phyloP scores from a whole-genome alignment of 78 protist species.

The Thecamonas trahens region DNA sequence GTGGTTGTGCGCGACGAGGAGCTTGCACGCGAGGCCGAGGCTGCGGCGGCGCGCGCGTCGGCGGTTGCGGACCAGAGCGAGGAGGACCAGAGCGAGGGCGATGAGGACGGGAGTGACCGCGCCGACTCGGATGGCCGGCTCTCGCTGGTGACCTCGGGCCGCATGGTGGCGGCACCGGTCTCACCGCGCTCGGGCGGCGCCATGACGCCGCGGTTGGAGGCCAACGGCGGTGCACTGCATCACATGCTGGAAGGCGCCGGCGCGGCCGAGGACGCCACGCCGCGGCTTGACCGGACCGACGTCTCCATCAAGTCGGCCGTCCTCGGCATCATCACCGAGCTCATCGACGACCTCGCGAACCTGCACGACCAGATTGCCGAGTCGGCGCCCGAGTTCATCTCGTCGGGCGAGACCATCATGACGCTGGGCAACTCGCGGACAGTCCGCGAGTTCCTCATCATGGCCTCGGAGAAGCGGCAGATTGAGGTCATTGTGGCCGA shows the following conservation, averaged over 20 bases:
- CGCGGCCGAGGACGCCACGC: no score
- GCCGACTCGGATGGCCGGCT: no score
- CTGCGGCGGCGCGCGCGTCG: not conserved
- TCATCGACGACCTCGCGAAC: not conserved
- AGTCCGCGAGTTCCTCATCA: constrained; percentile 49
- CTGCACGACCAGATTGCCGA: not conserved
- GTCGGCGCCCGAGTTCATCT: constrained; percentile 1
- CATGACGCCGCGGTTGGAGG: no score
- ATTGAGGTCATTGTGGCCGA: constrained; percentile 60
- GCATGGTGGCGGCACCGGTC: no score
- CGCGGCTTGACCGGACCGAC: no score
- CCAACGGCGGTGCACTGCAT: no score
- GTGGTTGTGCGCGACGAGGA: no score
- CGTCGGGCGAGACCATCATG: constrained; percentile 43
- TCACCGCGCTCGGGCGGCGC: no score
- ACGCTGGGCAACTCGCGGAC: constrained; percentile 52
- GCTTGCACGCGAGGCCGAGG: not conserved
- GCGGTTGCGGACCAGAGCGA: not conserved
- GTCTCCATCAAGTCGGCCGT: not conserved
- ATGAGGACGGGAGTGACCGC: no score
- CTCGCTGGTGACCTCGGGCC: no score
- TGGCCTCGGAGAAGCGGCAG: constrained; percentile 37
- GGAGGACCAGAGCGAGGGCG: no score
- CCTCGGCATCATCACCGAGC: not conserved
- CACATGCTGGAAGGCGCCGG: no score